These are phyloP conservation scores for Hyaloscypha variabilis DNA, from an alignment of 495 filamentous ascomycete species.

Conservation along the genomic window DNA sequence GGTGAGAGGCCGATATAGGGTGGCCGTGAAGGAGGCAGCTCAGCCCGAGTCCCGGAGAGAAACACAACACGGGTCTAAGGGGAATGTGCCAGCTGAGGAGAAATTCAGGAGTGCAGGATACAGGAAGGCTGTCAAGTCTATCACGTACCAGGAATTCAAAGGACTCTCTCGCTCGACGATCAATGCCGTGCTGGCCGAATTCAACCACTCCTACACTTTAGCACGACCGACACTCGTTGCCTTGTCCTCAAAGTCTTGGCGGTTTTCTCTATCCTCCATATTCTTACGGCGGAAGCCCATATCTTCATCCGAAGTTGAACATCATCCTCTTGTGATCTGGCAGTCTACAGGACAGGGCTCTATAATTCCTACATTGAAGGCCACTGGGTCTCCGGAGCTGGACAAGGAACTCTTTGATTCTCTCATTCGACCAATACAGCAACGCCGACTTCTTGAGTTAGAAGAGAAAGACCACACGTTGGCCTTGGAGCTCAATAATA, in stretches of 20 bases:
- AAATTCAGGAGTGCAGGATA: slow-evolving; percentile 75
- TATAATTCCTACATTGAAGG: slow-evolving; percentile 60
- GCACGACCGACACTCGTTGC: slow-evolving; percentile 73
- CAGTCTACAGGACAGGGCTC: slow-evolving; percentile 51
- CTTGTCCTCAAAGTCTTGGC: slow-evolving; percentile 83
- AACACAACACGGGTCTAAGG: slow-evolving; percentile 25
- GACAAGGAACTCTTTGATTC: slow-evolving; percentile 75
- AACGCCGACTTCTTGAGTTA: slow-evolving; percentile 54
- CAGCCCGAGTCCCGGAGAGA: slow-evolving; percentile 12
- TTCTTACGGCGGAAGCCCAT: slow-evolving; percentile 69
- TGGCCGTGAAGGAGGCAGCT: slow-evolving; percentile 36
- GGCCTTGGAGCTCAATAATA: slow-evolving; percentile 70
- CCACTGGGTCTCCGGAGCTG: slow-evolving; percentile 77
- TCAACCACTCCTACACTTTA: slow-evolving; percentile 84
- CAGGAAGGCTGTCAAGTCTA: slow-evolving; percentile 65
- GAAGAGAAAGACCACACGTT: slow-evolving; percentile 62
- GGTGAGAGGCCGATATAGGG: slow-evolving; percentile 74
- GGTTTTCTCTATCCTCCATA: slow-evolving; percentile 75
- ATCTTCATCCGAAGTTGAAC: slow-evolving; percentile 51
- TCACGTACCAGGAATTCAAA: slow-evolving; percentile 78
- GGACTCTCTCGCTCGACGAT: slow-evolving; percentile 77
- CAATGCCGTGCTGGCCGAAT: slow-evolving; percentile 86
- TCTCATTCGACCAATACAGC: slow-evolving; percentile 65
- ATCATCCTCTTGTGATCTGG: slow-evolving; percentile 70
- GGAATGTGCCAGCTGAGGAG: slow-evolving; percentile 64